Evolutionary conservation across 208 protist genomes (phyloP).

Genomic region (Eutreptiella sp.): DNA sequence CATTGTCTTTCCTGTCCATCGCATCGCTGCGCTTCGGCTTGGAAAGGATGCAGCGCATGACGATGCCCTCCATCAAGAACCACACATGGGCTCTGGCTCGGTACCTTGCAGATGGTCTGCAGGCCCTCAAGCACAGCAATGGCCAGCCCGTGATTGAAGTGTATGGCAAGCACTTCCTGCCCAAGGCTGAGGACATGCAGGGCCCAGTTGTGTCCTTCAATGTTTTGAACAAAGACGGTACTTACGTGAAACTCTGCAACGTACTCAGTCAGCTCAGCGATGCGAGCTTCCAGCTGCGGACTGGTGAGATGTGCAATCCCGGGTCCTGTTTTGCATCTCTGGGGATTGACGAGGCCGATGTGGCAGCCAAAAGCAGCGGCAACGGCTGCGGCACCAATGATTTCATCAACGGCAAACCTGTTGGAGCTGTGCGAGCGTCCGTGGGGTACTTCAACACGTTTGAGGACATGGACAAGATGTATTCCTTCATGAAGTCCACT

Average conservation of each 20-base stretch:
- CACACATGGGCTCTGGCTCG: conserved; percentile 23
- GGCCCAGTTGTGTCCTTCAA: conserved; percentile 50
- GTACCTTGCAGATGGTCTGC: conserved; percentile 28
- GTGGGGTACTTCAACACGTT: conserved; percentile 41
- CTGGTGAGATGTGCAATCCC: conserved; percentile 61
- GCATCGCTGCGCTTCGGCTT: conserved; percentile 40
- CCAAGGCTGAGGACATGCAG: neutral
- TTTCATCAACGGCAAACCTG: conserved; percentile 52
- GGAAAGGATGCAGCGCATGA: too few species aligned
- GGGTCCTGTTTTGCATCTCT: conserved; percentile 57
- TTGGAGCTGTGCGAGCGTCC: conserved; percentile 47
- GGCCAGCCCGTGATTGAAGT: conserved; percentile 13
- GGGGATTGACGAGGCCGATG: conserved; percentile 31
- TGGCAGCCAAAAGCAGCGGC: too few species aligned
- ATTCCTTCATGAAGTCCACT: neutral
- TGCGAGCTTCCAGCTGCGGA: conserved; percentile 41
- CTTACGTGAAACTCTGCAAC: conserved; percentile 39
- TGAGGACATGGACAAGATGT: conserved; percentile 35
- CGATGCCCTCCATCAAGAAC: too few species aligned
- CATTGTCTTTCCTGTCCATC: conserved; percentile 45
- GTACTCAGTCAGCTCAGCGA: conserved; percentile 43
- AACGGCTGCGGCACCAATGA: conserved; percentile 54
- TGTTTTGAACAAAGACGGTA: conserved; percentile 36
- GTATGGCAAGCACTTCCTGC: conserved; percentile 24
- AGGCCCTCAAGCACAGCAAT: conserved; percentile 32